Conservation (phyloP, 306 rosid species). For the Cicer yamashitae region DNA sequence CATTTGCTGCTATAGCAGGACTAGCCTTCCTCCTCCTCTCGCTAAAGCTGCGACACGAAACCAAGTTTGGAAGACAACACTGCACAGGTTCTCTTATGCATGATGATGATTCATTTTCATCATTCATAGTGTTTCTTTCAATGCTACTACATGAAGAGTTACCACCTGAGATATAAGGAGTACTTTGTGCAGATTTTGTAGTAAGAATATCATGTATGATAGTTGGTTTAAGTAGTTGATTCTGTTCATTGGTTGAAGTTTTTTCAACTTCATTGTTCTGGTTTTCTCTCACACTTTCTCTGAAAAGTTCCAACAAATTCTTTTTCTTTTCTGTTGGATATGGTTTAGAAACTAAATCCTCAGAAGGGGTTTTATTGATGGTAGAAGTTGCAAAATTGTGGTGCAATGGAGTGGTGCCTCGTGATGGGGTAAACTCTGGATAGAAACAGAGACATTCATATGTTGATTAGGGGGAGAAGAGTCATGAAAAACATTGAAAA, state of each 20-base stretch:
- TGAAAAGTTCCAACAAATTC: slow-evolving; percentile 75
- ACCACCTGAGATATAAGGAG: slow-evolving; percentile 56
- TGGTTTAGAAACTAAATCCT: slow-evolving; percentile 46
- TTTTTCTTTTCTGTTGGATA: slow-evolving; percentile 71
- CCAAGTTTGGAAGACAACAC: slow-evolving; percentile 84
- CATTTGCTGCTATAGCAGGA: slow-evolving; percentile 67
- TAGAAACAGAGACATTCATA: slow-evolving; percentile 16
- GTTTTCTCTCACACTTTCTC: slow-evolving; percentile 58
- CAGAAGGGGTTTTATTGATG: slow-evolving; percentile 48
- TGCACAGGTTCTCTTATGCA: slow-evolving; percentile 50
- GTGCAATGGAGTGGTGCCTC: slow-evolving; percentile 80
- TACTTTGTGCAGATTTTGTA: slow-evolving; percentile 58
- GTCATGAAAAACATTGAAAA: neutral
- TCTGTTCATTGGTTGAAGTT: slow-evolving; percentile 37
- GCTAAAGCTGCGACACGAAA: slow-evolving; percentile 69
- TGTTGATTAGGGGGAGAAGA: slow-evolving; percentile 17
- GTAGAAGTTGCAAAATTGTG: slow-evolving; percentile 45
- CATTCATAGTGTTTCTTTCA: slow-evolving; percentile 59
- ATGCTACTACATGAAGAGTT: slow-evolving; percentile 66
- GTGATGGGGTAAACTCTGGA: slow-evolving; percentile 87
- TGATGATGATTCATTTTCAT: slow-evolving; percentile 41
- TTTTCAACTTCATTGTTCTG: slow-evolving; percentile 38
- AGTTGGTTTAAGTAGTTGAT: slow-evolving; percentile 50
- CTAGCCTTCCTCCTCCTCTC: slow-evolving; percentile 75
- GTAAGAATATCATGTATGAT: slow-evolving; percentile 44